phyloP scores from a whole-genome alignment of 805 yeast species.

The Saccharomyces kudriavzevii region DNA sequence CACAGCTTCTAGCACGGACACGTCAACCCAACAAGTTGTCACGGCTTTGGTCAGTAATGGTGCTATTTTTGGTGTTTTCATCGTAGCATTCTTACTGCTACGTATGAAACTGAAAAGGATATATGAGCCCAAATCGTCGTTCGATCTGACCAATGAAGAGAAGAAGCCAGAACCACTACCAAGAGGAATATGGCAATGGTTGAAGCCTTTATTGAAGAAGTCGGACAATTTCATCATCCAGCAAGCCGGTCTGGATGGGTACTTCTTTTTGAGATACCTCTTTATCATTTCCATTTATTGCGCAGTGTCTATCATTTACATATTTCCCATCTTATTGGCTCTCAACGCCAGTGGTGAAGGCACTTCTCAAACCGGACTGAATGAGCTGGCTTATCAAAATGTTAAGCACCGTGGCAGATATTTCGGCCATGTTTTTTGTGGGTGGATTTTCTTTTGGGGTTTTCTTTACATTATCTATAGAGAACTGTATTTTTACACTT shows the following conservation, averaged over 20 bases:
- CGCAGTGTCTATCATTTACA: constrained; percentile 44
- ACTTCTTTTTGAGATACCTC: constrained; percentile 76
- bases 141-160: constrained; percentile 48
- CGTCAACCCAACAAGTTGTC: constrained; percentile 69
- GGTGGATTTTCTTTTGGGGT: constrained; percentile 70
- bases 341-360: constrained; percentile 64
- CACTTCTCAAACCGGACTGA: constrained; percentile 55
- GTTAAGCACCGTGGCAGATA: constrained; percentile 52
- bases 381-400: constrained; percentile 71
- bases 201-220: constrained; percentile 51
- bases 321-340: constrained; percentile 70
- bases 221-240: constrained; percentile 69
- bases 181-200: constrained; percentile 62
- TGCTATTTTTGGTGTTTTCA: constrained; percentile 53
- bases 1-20: constrained; percentile 13
- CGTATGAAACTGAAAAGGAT: constrained; percentile 65
- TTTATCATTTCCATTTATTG: constrained; percentile 46
- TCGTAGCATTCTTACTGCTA: constrained; percentile 53
- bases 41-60: constrained; percentile 66
- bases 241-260: constrained; percentile 92
- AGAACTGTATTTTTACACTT: constrained; percentile 70
- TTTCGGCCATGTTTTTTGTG: constrained; percentile 77
- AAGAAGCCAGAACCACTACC: constrained; percentile 71
- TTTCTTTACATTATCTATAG: constrained; percentile 70
- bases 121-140: constrained; percentile 74